Evolutionary conservation across 495 filamentous ascomycete species (phyloP), one percentile per base, ranked within the genome.

Genomic region (Penicillium roqueforti): DNA sequence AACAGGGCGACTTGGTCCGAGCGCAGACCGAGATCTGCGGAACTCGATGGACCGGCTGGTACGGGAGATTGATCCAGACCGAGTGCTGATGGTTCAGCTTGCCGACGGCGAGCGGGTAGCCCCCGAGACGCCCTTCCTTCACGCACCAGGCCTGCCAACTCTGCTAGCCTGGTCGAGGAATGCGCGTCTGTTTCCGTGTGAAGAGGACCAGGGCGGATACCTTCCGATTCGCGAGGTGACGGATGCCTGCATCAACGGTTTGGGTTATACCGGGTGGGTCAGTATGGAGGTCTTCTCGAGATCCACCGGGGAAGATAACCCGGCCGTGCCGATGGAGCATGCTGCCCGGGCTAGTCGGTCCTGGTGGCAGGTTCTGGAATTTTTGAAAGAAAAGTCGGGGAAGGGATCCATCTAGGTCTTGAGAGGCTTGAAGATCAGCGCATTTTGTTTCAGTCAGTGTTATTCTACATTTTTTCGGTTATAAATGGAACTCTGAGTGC

Each of bases 211-310:
- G 1, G 87, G 85, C 3, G 87, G 79, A 0, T 90, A 88, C 59
- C 70, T 91, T 7, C 87, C 87, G 5, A 62, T 67, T 20, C 49
- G 48, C 0, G 22, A 57, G 65, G 75, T 89, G 16, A 82, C 84
- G 7, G 84, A 63, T 39, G 56, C 63, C n/a, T 67, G 63, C 52
- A 79, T 87, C 41, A 74, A 83, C 18, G 79, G 78, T 3, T 63
- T 89, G 19, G 79, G 80, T 3, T 91, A 80, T 53, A 70, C 81
- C 31, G 87, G 87, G 0, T 89, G 85, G 85, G 79, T 88, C 13
- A 85, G 82, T 58, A 80, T 88, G 69, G 87, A 91, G 63, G 66
- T 89, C 31, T 91, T 91, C 67, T 83, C 84, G 56, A 65, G 81
- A 22, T 78, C 75, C 36, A 78, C 87, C 72, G 62, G 67, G 11